Evolutionary conservation across 805 yeast genomes (phyloP).

Genomic region (Monosporozyma yasuniensis): DNA sequence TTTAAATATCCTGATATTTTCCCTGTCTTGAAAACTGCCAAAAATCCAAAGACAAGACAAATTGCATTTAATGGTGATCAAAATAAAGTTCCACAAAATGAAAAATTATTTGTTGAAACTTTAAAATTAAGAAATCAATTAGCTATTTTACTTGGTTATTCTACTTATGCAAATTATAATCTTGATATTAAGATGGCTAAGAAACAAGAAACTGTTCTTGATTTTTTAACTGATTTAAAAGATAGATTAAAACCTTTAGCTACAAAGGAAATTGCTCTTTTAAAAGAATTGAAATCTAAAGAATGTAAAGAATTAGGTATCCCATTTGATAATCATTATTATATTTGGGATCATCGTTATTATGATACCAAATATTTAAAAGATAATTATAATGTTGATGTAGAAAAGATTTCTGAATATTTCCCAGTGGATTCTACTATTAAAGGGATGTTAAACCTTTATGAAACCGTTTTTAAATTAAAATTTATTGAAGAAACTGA

Average conservation of each 20-base stretch:
- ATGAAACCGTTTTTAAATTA: slow-evolving; percentile 59
- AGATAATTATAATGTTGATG: slow-evolving; percentile 62
- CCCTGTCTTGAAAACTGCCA: slow-evolving; percentile 71
- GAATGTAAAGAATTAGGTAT: slow-evolving; percentile 42
- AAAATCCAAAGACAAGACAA: slow-evolving; percentile 54
- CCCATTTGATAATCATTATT: slow-evolving; percentile 35
- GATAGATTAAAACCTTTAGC: slow-evolving; percentile 54
- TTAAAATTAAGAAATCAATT: slow-evolving; percentile 52
- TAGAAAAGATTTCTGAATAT: slow-evolving; percentile 61
- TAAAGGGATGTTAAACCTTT: slow-evolving; percentile 58
- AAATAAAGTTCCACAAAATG: slow-evolving; percentile 58
- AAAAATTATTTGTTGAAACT: slow-evolving; percentile 49
- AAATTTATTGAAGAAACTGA: slow-evolving; percentile 48
- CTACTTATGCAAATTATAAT: slow-evolving; percentile 58
- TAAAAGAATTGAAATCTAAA: slow-evolving; percentile 44
- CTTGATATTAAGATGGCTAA: slow-evolving; percentile 80
- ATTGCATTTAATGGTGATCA: slow-evolving; percentile 58
- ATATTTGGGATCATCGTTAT: slow-evolving; percentile 68
- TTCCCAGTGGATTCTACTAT: slow-evolving; percentile 68
- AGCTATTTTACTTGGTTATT: slow-evolving; percentile 58
- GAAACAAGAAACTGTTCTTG: slow-evolving; percentile 46
- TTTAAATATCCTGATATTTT: slow-evolving; percentile 73
- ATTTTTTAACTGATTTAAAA: slow-evolving; percentile 55
- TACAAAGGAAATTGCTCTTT: slow-evolving; percentile 38
- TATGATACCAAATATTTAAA: slow-evolving; percentile 60